Conservation (phyloP, 2,329 filamentous ascomycete species). For the Hortaea werneckii region DNA sequence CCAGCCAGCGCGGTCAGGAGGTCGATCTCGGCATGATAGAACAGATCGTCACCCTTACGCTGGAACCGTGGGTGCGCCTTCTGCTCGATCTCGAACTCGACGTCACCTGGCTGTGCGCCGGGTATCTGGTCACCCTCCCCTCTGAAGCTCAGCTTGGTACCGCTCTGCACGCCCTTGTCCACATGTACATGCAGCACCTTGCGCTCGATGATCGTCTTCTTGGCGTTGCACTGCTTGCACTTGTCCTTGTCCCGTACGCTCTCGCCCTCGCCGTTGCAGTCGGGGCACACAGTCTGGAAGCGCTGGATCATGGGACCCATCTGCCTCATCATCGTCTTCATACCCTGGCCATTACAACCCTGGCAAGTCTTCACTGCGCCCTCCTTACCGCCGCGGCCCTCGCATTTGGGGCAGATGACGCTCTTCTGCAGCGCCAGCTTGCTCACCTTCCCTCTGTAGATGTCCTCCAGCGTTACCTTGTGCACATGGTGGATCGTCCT, state of each 20-base stretch:
- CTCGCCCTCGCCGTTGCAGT: constrained; percentile 96
- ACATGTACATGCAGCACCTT: constrained; percentile 98
- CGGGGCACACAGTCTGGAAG: constrained; percentile 97
- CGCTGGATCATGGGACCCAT: constrained; percentile 99
- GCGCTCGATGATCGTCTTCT: constrained; percentile 95
- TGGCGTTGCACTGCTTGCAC: constrained; percentile 91
- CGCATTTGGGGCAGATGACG: constrained; percentile 90
- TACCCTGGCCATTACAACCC: constrained; percentile 86
- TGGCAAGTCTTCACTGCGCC: constrained; percentile 90
- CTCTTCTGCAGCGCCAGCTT: constrained; percentile 97
- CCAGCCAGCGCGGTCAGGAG: constrained; percentile 89
- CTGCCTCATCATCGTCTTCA: constrained; percentile 99
- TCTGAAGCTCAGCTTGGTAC: constrained; percentile 93
- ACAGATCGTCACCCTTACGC: constrained; percentile 89
- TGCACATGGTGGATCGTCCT: constrained; percentile 96
- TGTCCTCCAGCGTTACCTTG: constrained; percentile 95
- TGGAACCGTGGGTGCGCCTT: constrained; percentile 96
- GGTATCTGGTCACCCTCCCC: constrained; percentile 95
- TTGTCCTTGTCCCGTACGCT: constrained; percentile 93
- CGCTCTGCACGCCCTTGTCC: constrained; percentile 84
- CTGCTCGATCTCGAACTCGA: constrained; percentile 97
- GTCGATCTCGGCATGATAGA: constrained; percentile 92
- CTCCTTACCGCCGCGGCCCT: constrained; percentile 91
- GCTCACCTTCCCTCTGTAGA: constrained; percentile 95
- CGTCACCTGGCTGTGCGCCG: constrained; percentile 85